phyloP scores from a whole-genome alignment of 345 rosid species.

The Rhodomyrtus tomentosa region DNA sequence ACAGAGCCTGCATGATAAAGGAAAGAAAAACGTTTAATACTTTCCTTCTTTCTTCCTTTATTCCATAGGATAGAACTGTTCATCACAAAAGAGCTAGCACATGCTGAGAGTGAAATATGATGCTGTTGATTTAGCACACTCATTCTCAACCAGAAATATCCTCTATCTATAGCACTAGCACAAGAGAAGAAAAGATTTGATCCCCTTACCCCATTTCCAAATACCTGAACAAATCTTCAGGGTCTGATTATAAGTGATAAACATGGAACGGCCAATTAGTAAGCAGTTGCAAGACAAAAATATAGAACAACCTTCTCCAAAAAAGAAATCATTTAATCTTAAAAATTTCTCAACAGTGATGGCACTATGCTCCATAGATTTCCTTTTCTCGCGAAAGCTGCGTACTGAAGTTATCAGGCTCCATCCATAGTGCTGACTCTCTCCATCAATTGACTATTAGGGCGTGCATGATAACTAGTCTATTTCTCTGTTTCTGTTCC shows the following conservation, averaged over 20 bases:
- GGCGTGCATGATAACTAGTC: too few relatives aligned
- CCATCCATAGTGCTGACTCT: not conserved
- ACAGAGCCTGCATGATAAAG: not conserved
- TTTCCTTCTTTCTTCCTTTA: not conserved
- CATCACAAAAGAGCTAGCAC: not conserved
- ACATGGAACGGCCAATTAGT: not conserved
- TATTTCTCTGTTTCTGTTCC: too few relatives aligned
- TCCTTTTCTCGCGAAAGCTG: not conserved
- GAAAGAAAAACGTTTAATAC: not conserved
- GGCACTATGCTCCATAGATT: not conserved
- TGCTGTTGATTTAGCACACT: not conserved
- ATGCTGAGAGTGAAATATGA: not conserved
- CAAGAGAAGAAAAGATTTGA: not conserved
- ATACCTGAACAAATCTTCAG: not conserved
- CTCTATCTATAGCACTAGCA: not conserved
- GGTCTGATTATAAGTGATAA: not conserved
- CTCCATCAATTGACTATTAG: not conserved
- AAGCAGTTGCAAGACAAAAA: not conserved
- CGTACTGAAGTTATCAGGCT: not conserved
- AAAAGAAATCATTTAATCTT: accelerated
- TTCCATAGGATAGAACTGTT: not conserved
- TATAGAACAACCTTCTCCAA: not conserved
- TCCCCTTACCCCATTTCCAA: not conserved
- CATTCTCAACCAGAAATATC: not conserved
- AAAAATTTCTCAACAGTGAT: not conserved